These are phyloP conservation scores for Dinochytrium kinnereticum DNA, from an alignment of 371 early-diverging fungal species.

Conservation along the genomic window DNA sequence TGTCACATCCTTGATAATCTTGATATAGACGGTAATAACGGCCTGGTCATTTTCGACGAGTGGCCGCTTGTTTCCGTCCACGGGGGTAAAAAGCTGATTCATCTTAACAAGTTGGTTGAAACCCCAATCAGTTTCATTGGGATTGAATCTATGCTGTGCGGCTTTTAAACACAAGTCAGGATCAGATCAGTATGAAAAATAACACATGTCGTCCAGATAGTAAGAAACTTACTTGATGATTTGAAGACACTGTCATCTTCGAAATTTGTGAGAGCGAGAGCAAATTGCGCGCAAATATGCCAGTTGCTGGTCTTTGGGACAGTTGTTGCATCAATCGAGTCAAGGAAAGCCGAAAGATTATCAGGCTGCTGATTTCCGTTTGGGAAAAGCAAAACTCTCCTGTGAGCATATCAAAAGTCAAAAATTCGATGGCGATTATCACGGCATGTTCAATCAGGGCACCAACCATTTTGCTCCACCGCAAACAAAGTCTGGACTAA, in stretches of 20 bases:
- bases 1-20: conserved; percentile 83
- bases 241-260: conserved; percentile 71
- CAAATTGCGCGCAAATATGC: conserved; percentile 91
- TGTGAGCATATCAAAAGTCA: conserved; percentile 7
- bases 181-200: not conserved
- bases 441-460: too few relatives aligned
- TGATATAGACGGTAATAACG: conserved; percentile 76
- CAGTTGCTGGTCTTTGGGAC: conserved; percentile 61
- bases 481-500: conserved; percentile 43
- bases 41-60: conserved; percentile 71
- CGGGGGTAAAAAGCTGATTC: conserved; percentile 52
- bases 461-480: conserved; percentile 46
- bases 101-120: conserved; percentile 81
- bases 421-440: too few relatives aligned
- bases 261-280: conserved; percentile 78
- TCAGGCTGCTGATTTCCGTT: conserved; percentile 81
- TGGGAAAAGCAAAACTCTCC: conserved; percentile 91
- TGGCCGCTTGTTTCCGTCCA: conserved; percentile 58
- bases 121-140: conserved; percentile 93
- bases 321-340: conserved; percentile 70
- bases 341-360: conserved; percentile 79
- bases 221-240: conserved; percentile 65
- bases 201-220: too few relatives aligned
- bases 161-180: conserved; percentile 48
- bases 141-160: conserved; percentile 84